Conservation (phyloP, 2,329 filamentous ascomycete genomes). For the Macrophomina pseudophaseolina region DNA sequence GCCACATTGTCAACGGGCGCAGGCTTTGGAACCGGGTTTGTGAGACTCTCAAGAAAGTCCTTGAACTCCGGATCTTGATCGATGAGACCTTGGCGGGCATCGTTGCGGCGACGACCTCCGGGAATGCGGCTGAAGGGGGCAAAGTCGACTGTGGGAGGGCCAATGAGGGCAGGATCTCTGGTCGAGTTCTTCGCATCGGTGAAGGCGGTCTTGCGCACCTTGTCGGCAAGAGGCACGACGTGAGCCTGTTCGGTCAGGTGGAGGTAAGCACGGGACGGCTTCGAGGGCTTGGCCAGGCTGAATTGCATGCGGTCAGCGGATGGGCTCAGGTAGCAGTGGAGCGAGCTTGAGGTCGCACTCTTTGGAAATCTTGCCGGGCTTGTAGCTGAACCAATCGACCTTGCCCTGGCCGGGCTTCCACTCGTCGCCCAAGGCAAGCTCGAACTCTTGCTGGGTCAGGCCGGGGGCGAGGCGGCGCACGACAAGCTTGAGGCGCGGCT, state of each 20-base stretch:
- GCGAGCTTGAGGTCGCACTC: conserved; percentile 64
- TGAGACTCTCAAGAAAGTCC: conserved; percentile 85
- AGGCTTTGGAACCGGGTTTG: conserved; percentile 70
- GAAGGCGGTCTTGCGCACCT: conserved; percentile 72
- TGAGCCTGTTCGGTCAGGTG: conserved; percentile 76
- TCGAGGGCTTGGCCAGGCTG: conserved; percentile 83
- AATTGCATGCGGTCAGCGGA: conserved; percentile 7
- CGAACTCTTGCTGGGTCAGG: conserved; percentile 79
- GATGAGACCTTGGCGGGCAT: conserved; percentile 90
- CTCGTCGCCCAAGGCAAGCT: conserved; percentile 71
- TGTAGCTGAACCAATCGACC: conserved; percentile 82
- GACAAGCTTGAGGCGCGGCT: conserved; percentile 79
- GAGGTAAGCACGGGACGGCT: conserved; percentile 79
- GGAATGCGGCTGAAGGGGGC: conserved; percentile 85
- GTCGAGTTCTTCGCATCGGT: conserved; percentile 81
- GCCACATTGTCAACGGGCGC: conserved; percentile 55
- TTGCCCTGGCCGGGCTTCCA: conserved; percentile 83
- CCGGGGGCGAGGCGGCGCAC: conserved; percentile 85
- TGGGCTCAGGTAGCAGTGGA: neutral
- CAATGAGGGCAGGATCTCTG: conserved; percentile 73
- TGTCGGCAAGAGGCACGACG: conserved; percentile 70
- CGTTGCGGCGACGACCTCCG: conserved; percentile 72
- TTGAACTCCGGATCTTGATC: conserved; percentile 97
- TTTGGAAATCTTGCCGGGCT: conserved; percentile 76
- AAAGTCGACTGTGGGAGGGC: conserved; percentile 80